Base-by-base conservation (phyloP, 1,284 basidiomycete genomes). In the Earliella scabrosa region DNA sequence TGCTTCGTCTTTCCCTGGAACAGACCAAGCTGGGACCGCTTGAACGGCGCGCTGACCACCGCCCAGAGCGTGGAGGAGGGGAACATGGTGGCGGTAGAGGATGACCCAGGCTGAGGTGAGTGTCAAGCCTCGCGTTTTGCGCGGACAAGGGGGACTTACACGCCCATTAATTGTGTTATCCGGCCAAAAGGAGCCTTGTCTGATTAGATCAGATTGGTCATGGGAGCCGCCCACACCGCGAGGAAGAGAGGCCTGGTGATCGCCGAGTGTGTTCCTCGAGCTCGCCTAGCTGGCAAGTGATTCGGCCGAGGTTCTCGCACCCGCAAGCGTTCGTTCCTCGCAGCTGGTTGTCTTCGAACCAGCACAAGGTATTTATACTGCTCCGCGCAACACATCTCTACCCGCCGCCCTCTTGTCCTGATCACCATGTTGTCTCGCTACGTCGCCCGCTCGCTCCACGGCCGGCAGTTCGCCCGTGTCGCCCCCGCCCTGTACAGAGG, bases 1-100 rank as follows among this genome's bases (percentile, higher is more conserved):
- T 85, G 88, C 61, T 88, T 90, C 48, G 77, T 83, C 69, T 88
- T 88, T 16, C 91, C 91, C 55, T 93, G 90, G 70, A 90, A 93
- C 1, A 94, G 84, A 50, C 90, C 90, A 2, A 83, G 75, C 59
- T 90, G 84, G 1, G 90, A 75, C 36, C 88, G 83, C 70, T 92
- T 92, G 77, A 92, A 92, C 2, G 89, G 87, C 57, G 81, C 78
- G 44, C 85, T 82, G 61, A 82, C 68, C 36, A 78, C 63, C 44
- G 67, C 60, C 41, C 71, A 60, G 31, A 70, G 62, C 11, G 72
- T 68, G 29, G 70, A 60, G 29, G 75, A 71, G 50, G 74, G 68
- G 61, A 73, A 72, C 75, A 78, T 77, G 58, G 62, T 40, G 52
- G 50, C 18, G 40, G 50, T 31, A 29, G 40, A 23, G 31, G 35